Conservation (phyloP, 2,329 filamentous ascomycete species). For the Colletotrichum sp. region DNA sequence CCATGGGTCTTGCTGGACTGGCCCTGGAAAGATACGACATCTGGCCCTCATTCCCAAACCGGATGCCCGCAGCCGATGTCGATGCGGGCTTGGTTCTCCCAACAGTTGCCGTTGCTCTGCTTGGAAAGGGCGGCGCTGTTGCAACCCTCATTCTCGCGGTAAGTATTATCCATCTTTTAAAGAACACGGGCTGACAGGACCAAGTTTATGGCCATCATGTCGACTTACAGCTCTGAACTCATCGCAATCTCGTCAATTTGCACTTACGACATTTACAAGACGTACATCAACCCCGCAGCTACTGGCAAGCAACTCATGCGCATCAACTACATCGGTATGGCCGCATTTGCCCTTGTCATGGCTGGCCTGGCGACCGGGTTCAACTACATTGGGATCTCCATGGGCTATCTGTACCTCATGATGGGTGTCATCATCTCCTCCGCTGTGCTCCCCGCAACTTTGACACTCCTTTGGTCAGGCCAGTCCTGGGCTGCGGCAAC, state of each 20-base stretch:
- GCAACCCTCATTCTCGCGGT: slow-evolving; percentile 76
- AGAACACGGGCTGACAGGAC: background rate
- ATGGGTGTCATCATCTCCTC: slow-evolving; percentile 86
- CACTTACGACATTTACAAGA: slow-evolving; percentile 85
- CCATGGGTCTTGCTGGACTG: slow-evolving; percentile 83
- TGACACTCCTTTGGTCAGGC: slow-evolving; percentile 76
- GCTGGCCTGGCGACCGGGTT: slow-evolving; percentile 75
- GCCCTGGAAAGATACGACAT: slow-evolving; percentile 76
- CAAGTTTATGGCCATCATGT: slow-evolving; percentile 86
- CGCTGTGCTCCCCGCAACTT: slow-evolving; percentile 75
- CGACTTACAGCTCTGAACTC: slow-evolving; percentile 80
- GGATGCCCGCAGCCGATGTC: slow-evolving; percentile 77
- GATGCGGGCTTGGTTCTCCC: slow-evolving; percentile 84
- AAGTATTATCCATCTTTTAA: rapidly evolving
- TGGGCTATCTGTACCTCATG: slow-evolving; percentile 82
- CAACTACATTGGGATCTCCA: slow-evolving; percentile 70
- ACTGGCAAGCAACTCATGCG: slow-evolving; percentile 75
- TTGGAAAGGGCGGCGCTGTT: slow-evolving; percentile 81
- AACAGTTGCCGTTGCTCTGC: slow-evolving; percentile 81
- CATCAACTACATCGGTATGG: slow-evolving; percentile 71
- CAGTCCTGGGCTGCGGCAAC: slow-evolving; percentile 67
- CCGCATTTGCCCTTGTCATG: slow-evolving; percentile 74
- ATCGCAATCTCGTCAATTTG: slow-evolving; percentile 85
- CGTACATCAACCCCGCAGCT: slow-evolving; percentile 76
- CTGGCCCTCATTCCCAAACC: slow-evolving; percentile 75